Evolutionary conservation across 1,284 basidiomycete species (phyloP).

Genomic region (Singerocomus rubriflavus): DNA sequence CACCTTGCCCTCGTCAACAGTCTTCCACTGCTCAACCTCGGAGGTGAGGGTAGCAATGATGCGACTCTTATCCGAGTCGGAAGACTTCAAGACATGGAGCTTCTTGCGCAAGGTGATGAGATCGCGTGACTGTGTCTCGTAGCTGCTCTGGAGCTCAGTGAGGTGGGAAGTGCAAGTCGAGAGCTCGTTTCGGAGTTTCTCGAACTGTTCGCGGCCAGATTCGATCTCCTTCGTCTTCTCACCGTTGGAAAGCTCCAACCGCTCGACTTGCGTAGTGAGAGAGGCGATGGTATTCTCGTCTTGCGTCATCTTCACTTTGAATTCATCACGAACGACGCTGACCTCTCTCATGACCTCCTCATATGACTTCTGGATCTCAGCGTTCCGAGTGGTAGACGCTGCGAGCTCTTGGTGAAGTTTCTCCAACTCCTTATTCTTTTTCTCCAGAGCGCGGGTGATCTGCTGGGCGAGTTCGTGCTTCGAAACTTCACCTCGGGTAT

Average conservation of each 20-base stretch:
- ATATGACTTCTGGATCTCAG: neutral
- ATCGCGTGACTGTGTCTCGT: too few relatives aligned
- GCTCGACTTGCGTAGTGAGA: too few relatives aligned
- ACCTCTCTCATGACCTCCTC: constrained; percentile 3
- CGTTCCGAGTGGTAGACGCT: neutral
- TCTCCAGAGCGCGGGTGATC: neutral
- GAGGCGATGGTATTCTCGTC: neutral
- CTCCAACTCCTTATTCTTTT: constrained; percentile 7
- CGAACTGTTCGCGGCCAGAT: too few relatives aligned
- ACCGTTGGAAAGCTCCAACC: too few relatives aligned
- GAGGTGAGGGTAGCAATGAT: neutral
- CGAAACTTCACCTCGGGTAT: neutral
- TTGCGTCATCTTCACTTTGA: constrained; percentile 3
- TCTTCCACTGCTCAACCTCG: neutral
- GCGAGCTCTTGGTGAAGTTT: neutral
- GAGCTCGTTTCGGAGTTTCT: too few relatives aligned
- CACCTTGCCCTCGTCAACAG: too few relatives aligned
- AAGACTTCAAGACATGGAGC: too few relatives aligned
- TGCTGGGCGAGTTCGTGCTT: neutral
- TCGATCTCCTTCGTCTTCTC: too few relatives aligned
- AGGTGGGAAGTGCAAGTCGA: too few relatives aligned
- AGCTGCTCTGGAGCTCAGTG: too few relatives aligned
- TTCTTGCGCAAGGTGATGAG: too few relatives aligned
- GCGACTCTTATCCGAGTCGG: too few relatives aligned
- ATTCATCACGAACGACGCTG: neutral